Evolutionary conservation across 179 eudicot genomes (phyloP).

Genomic region (Camellia oleifera): DNA sequence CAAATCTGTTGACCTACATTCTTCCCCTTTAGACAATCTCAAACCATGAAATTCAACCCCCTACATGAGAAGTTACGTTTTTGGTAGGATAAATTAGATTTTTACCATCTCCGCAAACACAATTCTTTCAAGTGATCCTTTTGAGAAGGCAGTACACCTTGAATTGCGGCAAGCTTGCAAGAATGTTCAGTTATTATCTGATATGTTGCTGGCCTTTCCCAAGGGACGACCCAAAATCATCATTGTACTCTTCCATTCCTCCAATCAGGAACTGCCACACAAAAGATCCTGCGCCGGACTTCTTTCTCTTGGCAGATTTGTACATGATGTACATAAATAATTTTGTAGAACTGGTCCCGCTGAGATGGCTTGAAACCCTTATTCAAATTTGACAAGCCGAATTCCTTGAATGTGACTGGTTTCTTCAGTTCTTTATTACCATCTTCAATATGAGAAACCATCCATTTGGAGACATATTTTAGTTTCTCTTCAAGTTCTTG

Average conservation of each 20-base stretch:
- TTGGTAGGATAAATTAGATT: not conserved
- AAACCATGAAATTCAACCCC: not conserved
- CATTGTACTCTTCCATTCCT: slow-evolving; percentile 81
- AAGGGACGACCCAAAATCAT: slow-evolving; percentile 79
- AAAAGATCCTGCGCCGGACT: slow-evolving; percentile 73
- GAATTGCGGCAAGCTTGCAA: slow-evolving; percentile 57
- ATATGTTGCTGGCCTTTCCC: slow-evolving; percentile 60
- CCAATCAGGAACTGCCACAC: slow-evolving; percentile 88
- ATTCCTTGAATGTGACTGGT: slow-evolving; percentile 80
- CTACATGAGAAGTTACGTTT: not conserved
- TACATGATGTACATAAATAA: slow-evolving; percentile 59
- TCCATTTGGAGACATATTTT: slow-evolving; percentile 64
- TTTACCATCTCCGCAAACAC: slow-evolving; percentile 25
- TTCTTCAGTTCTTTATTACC: slow-evolving; percentile 68
- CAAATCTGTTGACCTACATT: not conserved
- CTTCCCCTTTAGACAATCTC: not conserved
- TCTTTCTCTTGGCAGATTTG: slow-evolving; percentile 64
- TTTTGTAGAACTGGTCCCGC: slow-evolving; percentile 62
- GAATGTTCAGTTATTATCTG: slow-evolving; percentile 69
- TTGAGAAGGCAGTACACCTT: slow-evolving; percentile 44
- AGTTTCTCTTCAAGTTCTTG: slow-evolving; percentile 67
- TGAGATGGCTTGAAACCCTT: slow-evolving; percentile 58
- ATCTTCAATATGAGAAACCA: slow-evolving; percentile 81
- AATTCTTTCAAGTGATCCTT: slow-evolving; percentile 38
- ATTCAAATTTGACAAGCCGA: slow-evolving; percentile 69